A percentile compares a stretch with the other conserved stretches of the same genome.
phyloP scores from a whole-genome alignment of 164 flowering plant genomes.

The Annona squamosa region DNA sequence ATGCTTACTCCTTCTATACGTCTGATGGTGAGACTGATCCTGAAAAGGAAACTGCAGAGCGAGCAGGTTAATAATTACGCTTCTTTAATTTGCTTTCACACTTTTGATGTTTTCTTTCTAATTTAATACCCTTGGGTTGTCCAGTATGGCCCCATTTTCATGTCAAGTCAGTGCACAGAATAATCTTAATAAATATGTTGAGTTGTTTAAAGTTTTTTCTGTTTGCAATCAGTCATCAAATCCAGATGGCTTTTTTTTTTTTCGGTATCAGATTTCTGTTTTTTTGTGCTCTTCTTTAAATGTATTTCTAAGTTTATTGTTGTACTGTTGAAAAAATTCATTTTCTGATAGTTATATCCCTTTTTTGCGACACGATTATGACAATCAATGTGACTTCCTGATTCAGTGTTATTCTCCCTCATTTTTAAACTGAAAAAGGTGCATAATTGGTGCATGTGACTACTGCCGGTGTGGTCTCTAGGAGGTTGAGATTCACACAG shows the following conservation, averaged over 20 bases:
- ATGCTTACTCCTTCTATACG: slow-evolving; percentile 76
- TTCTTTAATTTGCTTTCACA: background rate
- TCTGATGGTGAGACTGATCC: slow-evolving; percentile 68
- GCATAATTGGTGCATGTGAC: too few relatives aligned
- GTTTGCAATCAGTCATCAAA: too few relatives aligned
- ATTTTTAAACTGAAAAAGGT: too few relatives aligned
- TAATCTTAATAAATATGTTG: background rate
- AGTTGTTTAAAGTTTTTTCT: too few relatives aligned
- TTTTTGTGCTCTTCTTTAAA: background rate
- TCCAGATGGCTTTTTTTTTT: too few relatives aligned
- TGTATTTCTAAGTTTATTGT: background rate
- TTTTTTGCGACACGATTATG: background rate
- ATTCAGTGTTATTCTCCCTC: too few relatives aligned
- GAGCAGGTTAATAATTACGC: slow-evolving; percentile 44
- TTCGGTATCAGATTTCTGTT: background rate
- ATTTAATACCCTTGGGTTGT: background rate
- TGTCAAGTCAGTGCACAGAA: background rate
- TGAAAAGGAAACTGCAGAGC: slow-evolving; percentile 60
- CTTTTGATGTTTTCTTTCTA: background rate
- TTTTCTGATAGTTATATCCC: background rate
- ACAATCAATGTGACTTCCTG: background rate
- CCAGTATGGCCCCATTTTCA: background rate
- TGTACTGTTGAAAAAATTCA: background rate
- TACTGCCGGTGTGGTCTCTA: too few relatives aligned
- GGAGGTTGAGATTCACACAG: too few relatives aligned